Evolutionary conservation across 2,329 filamentous ascomycete species (phyloP).

Genomic region (Arthrobotrys sinensis): DNA sequence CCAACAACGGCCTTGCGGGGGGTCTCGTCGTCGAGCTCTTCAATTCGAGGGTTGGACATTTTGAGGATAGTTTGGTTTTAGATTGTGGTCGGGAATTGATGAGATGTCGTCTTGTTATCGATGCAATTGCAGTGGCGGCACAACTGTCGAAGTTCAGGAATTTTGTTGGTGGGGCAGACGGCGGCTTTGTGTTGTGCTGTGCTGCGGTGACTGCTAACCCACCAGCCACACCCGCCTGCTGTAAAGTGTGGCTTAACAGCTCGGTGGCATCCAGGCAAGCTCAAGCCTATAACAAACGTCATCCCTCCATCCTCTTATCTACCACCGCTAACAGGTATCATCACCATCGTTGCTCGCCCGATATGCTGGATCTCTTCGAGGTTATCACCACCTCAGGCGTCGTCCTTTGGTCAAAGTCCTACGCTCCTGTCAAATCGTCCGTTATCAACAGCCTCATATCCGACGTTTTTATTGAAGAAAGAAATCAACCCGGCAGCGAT

Average conservation of each 20-base stretch:
- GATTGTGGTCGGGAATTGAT: slow-evolving; percentile 2
- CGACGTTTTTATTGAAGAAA: slow-evolving; percentile 98
- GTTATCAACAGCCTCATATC: slow-evolving; percentile 95
- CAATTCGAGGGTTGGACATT: slow-evolving; percentile 98
- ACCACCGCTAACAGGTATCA: neutral
- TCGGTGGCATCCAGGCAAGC: slow-evolving; percentile 20
- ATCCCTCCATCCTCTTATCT: slow-evolving; percentile 2
- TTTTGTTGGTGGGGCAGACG: slow-evolving; percentile 52
- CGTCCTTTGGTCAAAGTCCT: slow-evolving; percentile 94
- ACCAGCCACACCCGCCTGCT: slow-evolving; percentile 31
- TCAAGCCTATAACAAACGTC: slow-evolving; percentile 8
- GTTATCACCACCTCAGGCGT: slow-evolving; percentile 96
- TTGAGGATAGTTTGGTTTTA: slow-evolving; percentile 69
- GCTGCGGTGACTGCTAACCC: slow-evolving; percentile 52
- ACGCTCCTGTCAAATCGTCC: slow-evolving; percentile 82
- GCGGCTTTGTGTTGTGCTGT: slow-evolving; percentile 42
- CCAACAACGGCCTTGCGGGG: slow-evolving; percentile 83
- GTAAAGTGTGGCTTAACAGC: slow-evolving; percentile 4
- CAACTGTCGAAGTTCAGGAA: slow-evolving; percentile 27
- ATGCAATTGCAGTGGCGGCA: slow-evolving; percentile 5
- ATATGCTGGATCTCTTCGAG: slow-evolving; percentile 88
- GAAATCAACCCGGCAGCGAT: slow-evolving; percentile 74
- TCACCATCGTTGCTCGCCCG: neutral
- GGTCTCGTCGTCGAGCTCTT: slow-evolving; percentile 95
- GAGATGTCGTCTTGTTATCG: slow-evolving; percentile 5